Conservation (phyloP, 345 rosid species). For the Tarenaya hassleriana region DNA sequence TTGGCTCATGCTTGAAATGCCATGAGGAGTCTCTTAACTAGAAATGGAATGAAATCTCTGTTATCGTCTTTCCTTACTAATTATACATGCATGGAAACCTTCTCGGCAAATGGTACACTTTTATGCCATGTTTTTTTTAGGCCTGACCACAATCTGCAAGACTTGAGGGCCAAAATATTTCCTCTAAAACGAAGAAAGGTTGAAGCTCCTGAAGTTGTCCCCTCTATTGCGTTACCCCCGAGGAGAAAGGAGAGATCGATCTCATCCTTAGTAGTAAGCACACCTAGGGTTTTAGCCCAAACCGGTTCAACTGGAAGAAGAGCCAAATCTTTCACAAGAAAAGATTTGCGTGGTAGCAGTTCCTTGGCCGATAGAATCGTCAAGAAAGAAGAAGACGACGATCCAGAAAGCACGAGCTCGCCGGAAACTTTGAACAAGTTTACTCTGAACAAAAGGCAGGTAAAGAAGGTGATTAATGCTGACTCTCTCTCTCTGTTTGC, state of each 20-base stretch:
- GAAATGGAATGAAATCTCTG: background rate
- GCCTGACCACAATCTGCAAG: constrained; percentile 81
- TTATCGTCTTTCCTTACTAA: background rate
- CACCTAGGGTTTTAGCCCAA: constrained; percentile 56
- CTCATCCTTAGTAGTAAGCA: constrained; percentile 69
- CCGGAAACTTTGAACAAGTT: constrained; percentile 42
- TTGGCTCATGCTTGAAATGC: background rate
- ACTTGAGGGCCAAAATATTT: constrained; percentile 71
- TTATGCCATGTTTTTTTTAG: constrained; percentile 27
- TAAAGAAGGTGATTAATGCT: constrained; percentile 26
- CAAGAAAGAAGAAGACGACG: constrained; percentile 48
- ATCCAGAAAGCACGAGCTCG: constrained; percentile 51
- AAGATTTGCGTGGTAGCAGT: constrained; percentile 43
- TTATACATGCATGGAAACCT: background rate
- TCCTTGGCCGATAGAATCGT: constrained; percentile 34
- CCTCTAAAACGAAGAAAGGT: constrained; percentile 61
- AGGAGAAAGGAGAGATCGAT: constrained; percentile 90
- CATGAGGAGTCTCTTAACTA: background rate
- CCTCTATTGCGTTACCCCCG: constrained; percentile 36
- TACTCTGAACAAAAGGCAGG: constrained; percentile 50
- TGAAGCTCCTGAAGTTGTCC: constrained; percentile 46
- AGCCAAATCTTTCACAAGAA: constrained; percentile 50
- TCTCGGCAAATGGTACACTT: constrained; percentile 2
- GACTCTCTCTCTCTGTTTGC: background rate
- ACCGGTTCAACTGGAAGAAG: constrained; percentile 58